phyloP scores from a whole-genome alignment of 441 rosid genomes.

The Mallotus japonicus region DNA sequence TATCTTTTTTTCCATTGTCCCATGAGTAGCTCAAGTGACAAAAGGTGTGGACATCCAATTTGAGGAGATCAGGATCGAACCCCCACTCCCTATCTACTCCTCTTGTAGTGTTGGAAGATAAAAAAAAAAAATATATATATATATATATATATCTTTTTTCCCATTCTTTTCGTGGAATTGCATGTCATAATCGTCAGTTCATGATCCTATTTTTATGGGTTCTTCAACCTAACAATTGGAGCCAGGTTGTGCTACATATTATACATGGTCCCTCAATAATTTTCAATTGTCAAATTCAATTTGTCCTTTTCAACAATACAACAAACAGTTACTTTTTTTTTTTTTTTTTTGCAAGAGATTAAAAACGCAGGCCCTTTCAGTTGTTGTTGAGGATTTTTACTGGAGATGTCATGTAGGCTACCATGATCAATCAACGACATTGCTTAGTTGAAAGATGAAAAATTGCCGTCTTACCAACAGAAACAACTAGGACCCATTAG shows the following conservation, averaged over 20 bases:
- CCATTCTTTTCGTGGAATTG: too few relatives aligned
- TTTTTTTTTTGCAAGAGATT: not conserved
- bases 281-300: too few relatives aligned
- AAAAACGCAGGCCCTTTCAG: constrained; percentile 13
- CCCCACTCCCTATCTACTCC: too few relatives aligned
- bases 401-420: not conserved
- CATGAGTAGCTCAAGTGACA: too few relatives aligned
- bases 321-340: too few relatives aligned
- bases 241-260: not conserved
- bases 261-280: constrained; percentile 15
- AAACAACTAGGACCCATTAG: constrained; percentile 4
- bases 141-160: too few relatives aligned
- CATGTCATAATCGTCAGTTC: not conserved
- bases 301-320: constrained; percentile 5
- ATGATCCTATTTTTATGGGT: not conserved
- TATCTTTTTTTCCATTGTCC: too few relatives aligned
- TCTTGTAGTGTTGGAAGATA: too few relatives aligned
- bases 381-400: constrained; percentile 8
- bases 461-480: not conserved
- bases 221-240: constrained; percentile 25
- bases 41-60: too few relatives aligned
- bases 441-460: not conserved
- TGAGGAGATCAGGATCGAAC: too few relatives aligned
- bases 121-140: too few relatives aligned
- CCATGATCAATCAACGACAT: too few relatives aligned